Evolutionary conservation across 1,284 basidiomycete genomes (phyloP).

Genomic region (Puccinia coronata): DNA sequence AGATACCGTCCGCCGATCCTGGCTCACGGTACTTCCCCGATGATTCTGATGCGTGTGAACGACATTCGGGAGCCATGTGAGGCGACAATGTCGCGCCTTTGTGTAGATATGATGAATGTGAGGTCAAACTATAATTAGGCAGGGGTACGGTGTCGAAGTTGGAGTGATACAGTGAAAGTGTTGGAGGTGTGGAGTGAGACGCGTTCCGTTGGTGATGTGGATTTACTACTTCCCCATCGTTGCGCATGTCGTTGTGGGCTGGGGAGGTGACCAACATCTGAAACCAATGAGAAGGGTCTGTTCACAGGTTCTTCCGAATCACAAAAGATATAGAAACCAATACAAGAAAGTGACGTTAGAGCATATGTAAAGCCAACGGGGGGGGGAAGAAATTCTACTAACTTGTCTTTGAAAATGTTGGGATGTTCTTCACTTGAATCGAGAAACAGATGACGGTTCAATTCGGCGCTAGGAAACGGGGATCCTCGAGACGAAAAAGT

Average conservation of each 20-base stretch:
- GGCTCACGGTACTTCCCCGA: neutral
- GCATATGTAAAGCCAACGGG: neutral
- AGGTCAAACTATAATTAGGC: neutral
- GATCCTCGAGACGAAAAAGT: neutral
- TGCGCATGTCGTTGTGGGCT: neutral
- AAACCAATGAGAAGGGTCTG: slow-evolving; percentile 12
- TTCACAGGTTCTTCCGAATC: slow-evolving; percentile 10
- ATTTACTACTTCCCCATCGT: neutral
- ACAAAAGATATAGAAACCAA: neutral
- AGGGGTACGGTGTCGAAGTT: slow-evolving; percentile 7
- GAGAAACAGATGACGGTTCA: neutral
- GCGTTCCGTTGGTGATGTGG: slow-evolving; percentile 1
- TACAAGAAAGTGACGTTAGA: slow-evolving; percentile 20
- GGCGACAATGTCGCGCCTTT: neutral
- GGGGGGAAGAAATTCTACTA: slow-evolving; percentile 7
- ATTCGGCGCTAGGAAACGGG: neutral
- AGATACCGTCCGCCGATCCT: slow-evolving; percentile 20
- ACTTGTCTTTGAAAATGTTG: neutral
- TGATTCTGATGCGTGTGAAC: neutral
- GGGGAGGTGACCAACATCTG: slow-evolving; percentile 17
- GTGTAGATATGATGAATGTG: neutral
- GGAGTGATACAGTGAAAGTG: slow-evolving; percentile 14
- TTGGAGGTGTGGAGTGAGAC: slow-evolving; percentile 11
- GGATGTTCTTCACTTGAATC: neutral
- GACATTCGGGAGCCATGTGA: slow-evolving; percentile 9